These are phyloP conservation scores for Phragmites australis DNA, from an alignment of 176 grass and related monocot genomes.

Conservation along the genomic window DNA sequence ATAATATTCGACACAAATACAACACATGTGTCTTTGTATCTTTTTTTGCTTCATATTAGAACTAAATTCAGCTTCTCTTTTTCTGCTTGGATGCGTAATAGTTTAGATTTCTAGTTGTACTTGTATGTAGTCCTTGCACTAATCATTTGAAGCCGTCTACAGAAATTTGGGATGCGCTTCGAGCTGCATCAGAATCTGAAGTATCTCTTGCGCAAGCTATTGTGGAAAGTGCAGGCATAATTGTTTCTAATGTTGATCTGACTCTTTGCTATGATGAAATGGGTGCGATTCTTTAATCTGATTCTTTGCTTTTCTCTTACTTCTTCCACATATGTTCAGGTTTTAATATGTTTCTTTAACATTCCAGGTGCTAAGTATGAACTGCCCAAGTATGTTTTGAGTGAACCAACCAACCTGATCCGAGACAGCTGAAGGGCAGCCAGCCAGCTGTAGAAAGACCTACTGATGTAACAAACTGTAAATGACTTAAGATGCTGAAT, in stretches of 20 bases:
- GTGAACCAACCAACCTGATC: slow-evolving; percentile 68
- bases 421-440: slow-evolving; percentile 56
- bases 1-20: too few species aligned
- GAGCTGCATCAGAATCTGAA: slow-evolving; percentile 64
- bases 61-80: neutral
- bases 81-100: slow-evolving; percentile 8
- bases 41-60: neutral
- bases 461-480: slow-evolving; percentile 57
- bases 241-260: slow-evolving; percentile 66
- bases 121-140: slow-evolving; percentile 10
- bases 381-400: slow-evolving; percentile 80
- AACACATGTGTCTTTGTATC: neutral
- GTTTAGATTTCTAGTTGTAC: slow-evolving; percentile 7
- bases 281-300: slow-evolving; percentile 32
- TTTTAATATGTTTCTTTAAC: neutral
- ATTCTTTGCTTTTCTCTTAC: neutral
- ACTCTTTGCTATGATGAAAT: slow-evolving; percentile 79
- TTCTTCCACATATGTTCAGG: neutral
- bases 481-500: slow-evolving; percentile 45
- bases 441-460: slow-evolving; percentile 7
- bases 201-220: slow-evolving; percentile 62
- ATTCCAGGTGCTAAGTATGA: slow-evolving; percentile 81
- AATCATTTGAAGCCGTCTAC: slow-evolving; percentile 13
- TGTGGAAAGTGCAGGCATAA: slow-evolving; percentile 73
- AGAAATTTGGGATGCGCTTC: slow-evolving; percentile 89